Evolutionary conservation across 2,329 filamentous ascomycete species (phyloP).

Genomic region (Aureobasidium leucospermi): DNA sequence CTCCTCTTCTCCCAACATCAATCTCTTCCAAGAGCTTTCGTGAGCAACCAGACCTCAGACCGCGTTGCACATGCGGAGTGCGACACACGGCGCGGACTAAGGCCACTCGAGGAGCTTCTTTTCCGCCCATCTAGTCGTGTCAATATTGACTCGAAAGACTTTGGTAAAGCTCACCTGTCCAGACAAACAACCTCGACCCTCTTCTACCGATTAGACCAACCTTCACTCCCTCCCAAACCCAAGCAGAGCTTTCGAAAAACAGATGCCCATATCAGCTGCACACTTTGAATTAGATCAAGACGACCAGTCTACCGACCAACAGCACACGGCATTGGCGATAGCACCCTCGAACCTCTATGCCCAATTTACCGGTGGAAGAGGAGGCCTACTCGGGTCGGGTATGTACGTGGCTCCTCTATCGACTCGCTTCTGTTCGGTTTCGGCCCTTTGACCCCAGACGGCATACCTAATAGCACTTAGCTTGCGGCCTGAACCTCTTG

Average conservation of each 20-base stretch:
- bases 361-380: conserved; percentile 4
- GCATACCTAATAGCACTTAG: conserved; percentile 11
- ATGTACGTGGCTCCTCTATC: neutral
- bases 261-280: too few relatives aligned
- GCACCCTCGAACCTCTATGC: neutral
- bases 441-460: conserved; percentile 10
- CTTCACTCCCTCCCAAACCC: neutral
- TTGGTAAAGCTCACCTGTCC: neutral
- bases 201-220: neutral
- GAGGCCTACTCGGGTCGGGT: neutral
- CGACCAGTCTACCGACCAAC: neutral
- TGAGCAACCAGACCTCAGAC: neutral
- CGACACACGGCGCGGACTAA: too few relatives aligned
- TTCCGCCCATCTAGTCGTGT: neutral
- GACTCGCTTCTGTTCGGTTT: neutral
- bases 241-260: neutral
- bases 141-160: neutral
- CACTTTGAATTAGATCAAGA: too few relatives aligned
- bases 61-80: too few relatives aligned
- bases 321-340: neutral
- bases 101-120: neutral
- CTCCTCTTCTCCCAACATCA: neutral
- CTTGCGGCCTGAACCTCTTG: neutral
- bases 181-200: neutral
- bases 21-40: too few relatives aligned